phyloP scores from a whole-genome alignment of 2,329 filamentous ascomycete genomes.

The Colletotrichum sp. region DNA sequence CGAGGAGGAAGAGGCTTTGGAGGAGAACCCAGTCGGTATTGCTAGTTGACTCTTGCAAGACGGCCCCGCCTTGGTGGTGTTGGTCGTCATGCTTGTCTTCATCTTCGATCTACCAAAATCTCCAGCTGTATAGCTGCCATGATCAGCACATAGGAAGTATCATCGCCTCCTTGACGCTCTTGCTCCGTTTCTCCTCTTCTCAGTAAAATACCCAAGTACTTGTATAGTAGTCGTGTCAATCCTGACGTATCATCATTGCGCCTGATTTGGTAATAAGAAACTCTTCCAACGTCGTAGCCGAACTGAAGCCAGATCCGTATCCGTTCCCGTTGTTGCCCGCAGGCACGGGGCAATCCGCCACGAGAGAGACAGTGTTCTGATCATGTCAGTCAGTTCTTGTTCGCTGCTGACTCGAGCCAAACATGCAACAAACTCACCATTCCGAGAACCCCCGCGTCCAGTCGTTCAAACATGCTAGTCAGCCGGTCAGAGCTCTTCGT shows the following conservation, averaged over 20 bases:
- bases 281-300: conserved; percentile 4
- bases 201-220: background rate
- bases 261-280: conserved; percentile 11
- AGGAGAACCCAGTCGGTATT: background rate
- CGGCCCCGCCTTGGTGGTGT: background rate
- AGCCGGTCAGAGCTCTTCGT: conserved; percentile 47
- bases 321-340: background rate
- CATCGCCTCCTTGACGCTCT: background rate
- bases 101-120: background rate
- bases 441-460: conserved; percentile 72
- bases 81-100: background rate
- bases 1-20: background rate
- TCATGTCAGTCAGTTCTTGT: background rate
- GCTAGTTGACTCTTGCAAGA: background rate
- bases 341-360: background rate
- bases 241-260: background rate
- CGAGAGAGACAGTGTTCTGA: conserved; percentile 13
- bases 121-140: background rate
- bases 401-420: background rate
- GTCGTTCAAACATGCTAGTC: conserved; percentile 49
- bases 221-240: background rate
- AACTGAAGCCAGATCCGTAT: background rate
- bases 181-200: background rate
- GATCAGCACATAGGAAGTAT: background rate
- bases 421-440: conserved; percentile 32